Evolutionary conservation across 176 grass and related monocot species (phyloP).

Genomic region (Poa annua): DNA sequence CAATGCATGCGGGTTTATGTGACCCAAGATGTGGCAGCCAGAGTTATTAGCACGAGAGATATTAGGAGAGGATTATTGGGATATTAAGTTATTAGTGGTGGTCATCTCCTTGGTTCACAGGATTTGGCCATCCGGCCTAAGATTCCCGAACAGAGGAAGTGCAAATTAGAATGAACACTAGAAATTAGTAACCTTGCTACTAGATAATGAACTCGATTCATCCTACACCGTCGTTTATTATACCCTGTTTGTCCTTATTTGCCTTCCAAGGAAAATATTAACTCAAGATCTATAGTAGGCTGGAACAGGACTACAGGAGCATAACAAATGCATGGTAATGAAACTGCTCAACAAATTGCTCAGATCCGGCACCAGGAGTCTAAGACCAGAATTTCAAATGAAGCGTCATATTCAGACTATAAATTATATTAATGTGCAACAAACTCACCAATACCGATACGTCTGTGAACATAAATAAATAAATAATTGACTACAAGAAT

Average conservation of each 20-base stretch:
- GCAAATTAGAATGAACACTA: neutral
- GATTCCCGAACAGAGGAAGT: neutral
- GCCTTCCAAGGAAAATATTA: conserved; percentile 22
- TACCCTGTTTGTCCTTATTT: conserved; percentile 7
- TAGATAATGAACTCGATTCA: conserved; percentile 2
- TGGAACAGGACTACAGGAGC: neutral
- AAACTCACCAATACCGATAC: neutral
- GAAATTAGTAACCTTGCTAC: neutral
- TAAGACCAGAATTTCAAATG: conserved; percentile 21
- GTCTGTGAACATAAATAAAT: neutral
- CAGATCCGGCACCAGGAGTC: conserved; percentile 10
- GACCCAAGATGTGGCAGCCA: too few relatives aligned
- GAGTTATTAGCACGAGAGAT: too few relatives aligned
- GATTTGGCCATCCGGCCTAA: too few relatives aligned
- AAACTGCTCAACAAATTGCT: neutral
- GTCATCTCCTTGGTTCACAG: too few relatives aligned
- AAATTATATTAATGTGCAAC: neutral
- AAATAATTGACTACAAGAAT: neutral
- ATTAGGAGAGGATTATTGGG: too few relatives aligned
- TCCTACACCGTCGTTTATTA: conserved; percentile 21
- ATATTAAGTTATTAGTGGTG: too few relatives aligned
- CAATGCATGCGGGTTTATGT: too few relatives aligned
- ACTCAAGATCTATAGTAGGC: neutral
- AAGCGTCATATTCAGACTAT: neutral
- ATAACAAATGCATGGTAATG: conserved; percentile 25